Base-by-base conservation (phyloP, 306 rosid genomes). In the Prunus mira region DNA sequence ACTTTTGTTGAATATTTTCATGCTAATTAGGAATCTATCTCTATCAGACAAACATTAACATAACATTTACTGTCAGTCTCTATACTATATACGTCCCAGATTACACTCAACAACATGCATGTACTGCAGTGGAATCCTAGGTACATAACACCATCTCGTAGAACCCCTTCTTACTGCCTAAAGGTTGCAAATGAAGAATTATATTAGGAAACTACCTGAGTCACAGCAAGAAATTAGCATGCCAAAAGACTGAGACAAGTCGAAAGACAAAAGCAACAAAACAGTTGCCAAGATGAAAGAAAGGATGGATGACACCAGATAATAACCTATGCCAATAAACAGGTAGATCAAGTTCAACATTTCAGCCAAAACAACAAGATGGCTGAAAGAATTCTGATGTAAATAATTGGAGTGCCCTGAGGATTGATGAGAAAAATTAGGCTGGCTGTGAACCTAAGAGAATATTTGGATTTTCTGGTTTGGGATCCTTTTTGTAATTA, bases 361-460 rank as follows among this genome's bases (percentile, higher is more conserved):
- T 58, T 58, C 17, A 9, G 14, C 17, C 12, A 41, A 65, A 41
- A 14, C 49, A 65, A 34, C 65, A 71, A 52, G 30, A 71, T 52
- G 20, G 75, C 45, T 61, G 18, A 72, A 17, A 72, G 17, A 24
- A 51, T 9, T 28, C 18, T 17, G 43, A 73, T 10, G 57, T 41
- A 43, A 43, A 12, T 22, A 56, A 71, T 19, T 32, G 41, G 54
- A 71, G 65, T 43, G 58, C 75, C 57, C 34, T 14, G 27, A 66
- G 34, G 56, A 65, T 24, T 52, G 74, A 72, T 54, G 49, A 34
- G 46, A 78, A 34, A 70, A 17, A 72, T 34, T 18, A 49, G 8
- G 19, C 50, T 65, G 76, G 78, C 63, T 69, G 64, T 67, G 68
- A 80, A 76, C 80, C 89, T 86, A 87, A 74, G 52, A 57, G 80